Evolutionary conservation across 2,329 filamentous ascomycete species (phyloP), one percentile per base, ranked within the genome.

Genomic region (Allantophomopsis cytisporea): DNA sequence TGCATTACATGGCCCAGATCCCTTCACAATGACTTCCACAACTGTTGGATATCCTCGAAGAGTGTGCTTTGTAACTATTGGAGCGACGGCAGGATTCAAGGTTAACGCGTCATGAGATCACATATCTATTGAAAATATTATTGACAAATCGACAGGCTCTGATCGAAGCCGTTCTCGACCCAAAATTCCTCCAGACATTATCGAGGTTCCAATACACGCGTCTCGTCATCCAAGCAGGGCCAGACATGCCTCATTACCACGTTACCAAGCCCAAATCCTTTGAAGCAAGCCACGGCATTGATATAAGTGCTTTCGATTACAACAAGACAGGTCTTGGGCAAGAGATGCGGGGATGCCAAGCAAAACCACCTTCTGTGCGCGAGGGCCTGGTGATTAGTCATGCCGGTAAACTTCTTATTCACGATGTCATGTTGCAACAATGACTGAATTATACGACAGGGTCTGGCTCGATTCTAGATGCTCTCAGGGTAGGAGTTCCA

Each of bases 401-500:
- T 64, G 89, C 87, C 46, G 91, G 88, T 89, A 64, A 50, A 64
- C 28, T 31, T n/a, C 38, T 47, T 38, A 13, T 13, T 12, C n/a
- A 23, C 13, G 14, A 11, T 11, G 3, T 8, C 28, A 7, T 10
- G 2, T 34, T 37, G 14, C 12, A 21, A 11, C 13, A 5, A n/a
- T 30, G 18, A 28, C 33, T 43, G 34, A 34, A 36, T 32, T 23
- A 6, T 11, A 33, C 21, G 30, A 5, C 38, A 94, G 88, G 89
- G 13, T 88, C 89, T 11, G 91, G 91, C 7, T 87, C 85, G 3
- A 87, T 96, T 20, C 68, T 96, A 1, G 86, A 88, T 55, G 85
- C 80, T 1, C 73, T 93, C 45, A 76, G 83, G 34, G 64, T 83
- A 39, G 73, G 76, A 12, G 65, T 87, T 0, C 80, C 84, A 2